These are phyloP conservation scores for Pleurotus tuoliensis DNA, from an alignment of 768 basidiomycete genomes.

Conservation along the genomic window DNA sequence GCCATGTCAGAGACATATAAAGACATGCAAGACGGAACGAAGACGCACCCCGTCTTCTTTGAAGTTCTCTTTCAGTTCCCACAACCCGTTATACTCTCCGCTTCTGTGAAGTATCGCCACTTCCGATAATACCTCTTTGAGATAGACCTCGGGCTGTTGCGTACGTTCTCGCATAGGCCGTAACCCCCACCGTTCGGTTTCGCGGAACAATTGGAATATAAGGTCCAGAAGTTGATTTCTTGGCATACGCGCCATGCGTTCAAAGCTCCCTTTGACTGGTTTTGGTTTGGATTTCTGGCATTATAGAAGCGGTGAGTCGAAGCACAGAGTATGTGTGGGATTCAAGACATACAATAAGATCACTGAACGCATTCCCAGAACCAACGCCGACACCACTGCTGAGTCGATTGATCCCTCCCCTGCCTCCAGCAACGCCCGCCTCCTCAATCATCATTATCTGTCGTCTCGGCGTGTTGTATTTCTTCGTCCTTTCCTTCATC, in stretches of 20 bases:
- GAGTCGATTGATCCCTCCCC: slow-evolving; percentile 73
- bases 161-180: slow-evolving; percentile 73
- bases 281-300: slow-evolving; percentile 65
- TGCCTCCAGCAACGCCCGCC: slow-evolving; percentile 60
- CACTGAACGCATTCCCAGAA: slow-evolving; percentile 53
- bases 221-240: slow-evolving; percentile 84
- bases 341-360: slow-evolving; percentile 54
- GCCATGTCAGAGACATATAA: background rate
- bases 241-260: slow-evolving; percentile 90
- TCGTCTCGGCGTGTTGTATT: slow-evolving; percentile 62
- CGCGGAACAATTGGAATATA: slow-evolving; percentile 74
- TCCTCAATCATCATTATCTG: slow-evolving; percentile 76
- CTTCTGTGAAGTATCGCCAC: slow-evolving; percentile 75
- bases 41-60: slow-evolving; percentile 52
- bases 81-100: slow-evolving; percentile 77
- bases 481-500: slow-evolving; percentile 62
- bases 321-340: slow-evolving; percentile 8
- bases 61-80: slow-evolving; percentile 75
- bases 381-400: slow-evolving; percentile 69
- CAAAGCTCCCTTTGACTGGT: slow-evolving; percentile 65
- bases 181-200: slow-evolving; percentile 80
- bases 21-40: slow-evolving; percentile 2
- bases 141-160: slow-evolving; percentile 82
- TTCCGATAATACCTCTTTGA: slow-evolving; percentile 78
- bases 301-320: slow-evolving; percentile 6